Base-by-base conservation (phyloP, 148 eudicot genomes). In the Dysphania ambrosioides region DNA sequence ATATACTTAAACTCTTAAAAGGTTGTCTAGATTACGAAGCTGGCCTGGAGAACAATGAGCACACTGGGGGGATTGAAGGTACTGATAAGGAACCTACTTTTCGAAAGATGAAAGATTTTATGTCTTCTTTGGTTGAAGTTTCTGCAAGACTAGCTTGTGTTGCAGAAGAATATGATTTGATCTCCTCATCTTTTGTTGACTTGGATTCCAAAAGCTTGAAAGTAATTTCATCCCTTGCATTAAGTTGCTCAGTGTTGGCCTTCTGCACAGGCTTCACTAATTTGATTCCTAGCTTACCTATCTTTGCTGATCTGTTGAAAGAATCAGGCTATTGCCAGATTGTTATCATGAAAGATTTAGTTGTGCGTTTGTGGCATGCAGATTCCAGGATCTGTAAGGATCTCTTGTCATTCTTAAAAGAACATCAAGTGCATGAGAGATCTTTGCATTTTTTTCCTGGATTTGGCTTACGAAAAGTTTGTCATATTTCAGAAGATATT, bases 161-260 rank as follows among this genome's bases (percentile, higher is more conserved):
- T 76, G 88, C 88, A 27, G 80, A 77, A 49, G 93, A 92, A 82
- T 86, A 72, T 77, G 96, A 87, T 79, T 60, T 95, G 47, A 73
- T 92, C 27, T 81, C 84, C 85, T 78, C 86, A 55, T 83, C 91
- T 80, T 90, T 87, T 72, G 71, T 80, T 70, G 92, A 83, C 80
- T 81, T 92, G 77, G 92, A 88, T 81, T 75, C 74, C 24, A 80
- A 79, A 78, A 89, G 92, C 81, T 71, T 80, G 59, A 82, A 71
- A 75, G 70, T 76, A 49, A 76, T 92, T 76, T 86, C 92, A 30
- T 62, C 82, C 44, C 74, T 83, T 68, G 91, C 97, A 66, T 70
- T 87, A 11, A 74, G 82, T 71, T 92, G 96, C 81, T 92, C 97
- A 26, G 29, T 88, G 51, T 82, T 95, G 83, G 96, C 91, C 60